Evolutionary conservation across 106 monocot genomes (phyloP).

Genomic region (Posidonia australis): DNA sequence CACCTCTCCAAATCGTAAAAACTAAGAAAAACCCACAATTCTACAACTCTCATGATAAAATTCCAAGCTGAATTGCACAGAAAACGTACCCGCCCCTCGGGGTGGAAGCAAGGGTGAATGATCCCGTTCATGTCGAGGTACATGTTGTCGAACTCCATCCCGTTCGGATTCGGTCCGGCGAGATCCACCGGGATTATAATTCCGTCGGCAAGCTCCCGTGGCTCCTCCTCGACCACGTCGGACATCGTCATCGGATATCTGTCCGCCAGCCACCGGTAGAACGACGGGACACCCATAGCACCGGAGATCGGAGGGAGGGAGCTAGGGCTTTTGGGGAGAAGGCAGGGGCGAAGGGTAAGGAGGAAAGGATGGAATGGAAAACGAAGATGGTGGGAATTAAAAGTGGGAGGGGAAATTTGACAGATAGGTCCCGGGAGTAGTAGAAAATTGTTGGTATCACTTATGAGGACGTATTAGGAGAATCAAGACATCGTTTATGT

Average conservation of each 20-base stretch:
- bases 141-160: slow-evolving; percentile 24
- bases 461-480: no score
- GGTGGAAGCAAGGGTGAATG: slow-evolving; percentile 86
- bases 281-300: slow-evolving; percentile 26
- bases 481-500: no score
- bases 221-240: slow-evolving; percentile 19
- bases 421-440: background rate
- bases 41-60: no score
- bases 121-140: slow-evolving; percentile 35
- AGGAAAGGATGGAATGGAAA: background rate
- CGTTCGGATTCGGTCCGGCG: slow-evolving; percentile 19
- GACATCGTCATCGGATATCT: slow-evolving; percentile 11
- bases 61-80: background rate
- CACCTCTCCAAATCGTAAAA: background rate
- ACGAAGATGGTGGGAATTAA: background rate
- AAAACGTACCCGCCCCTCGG: slow-evolving; percentile 58
- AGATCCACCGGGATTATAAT: slow-evolving; percentile 6
- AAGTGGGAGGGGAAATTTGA: background rate
- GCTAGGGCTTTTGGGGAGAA: background rate
- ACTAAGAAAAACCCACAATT: background rate
- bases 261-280: slow-evolving; percentile 27
- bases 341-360: background rate
- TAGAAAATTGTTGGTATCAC: background rate
- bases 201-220: background rate
- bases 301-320: background rate